phyloP scores from a whole-genome alignment of 371 early-diverging fungal species.

The Capniomyces stellatus region DNA sequence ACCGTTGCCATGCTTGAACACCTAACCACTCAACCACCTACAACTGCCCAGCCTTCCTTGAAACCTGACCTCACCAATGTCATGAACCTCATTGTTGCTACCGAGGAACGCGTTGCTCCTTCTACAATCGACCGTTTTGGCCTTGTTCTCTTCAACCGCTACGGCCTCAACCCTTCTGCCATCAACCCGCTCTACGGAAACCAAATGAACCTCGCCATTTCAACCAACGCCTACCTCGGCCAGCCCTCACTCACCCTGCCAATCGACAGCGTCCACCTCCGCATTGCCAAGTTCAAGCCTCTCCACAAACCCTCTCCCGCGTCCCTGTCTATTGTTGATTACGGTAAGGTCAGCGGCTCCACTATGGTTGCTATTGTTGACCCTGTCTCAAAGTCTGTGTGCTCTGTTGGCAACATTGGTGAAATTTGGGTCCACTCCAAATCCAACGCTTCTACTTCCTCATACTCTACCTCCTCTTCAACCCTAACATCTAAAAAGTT shows the following conservation, averaged over 20 bases:
- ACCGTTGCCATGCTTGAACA: constrained; percentile 58
- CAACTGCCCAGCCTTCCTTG: not conserved
- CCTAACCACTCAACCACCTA: constrained; percentile 18
- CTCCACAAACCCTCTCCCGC: not conserved
- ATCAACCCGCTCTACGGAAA: constrained; percentile 56
- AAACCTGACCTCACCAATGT: constrained; percentile 12
- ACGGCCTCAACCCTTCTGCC: constrained; percentile 28
- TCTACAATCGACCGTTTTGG: constrained; percentile 20
- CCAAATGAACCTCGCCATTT: constrained; percentile 52
- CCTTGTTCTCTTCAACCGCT: constrained; percentile 30
- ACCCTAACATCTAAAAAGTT: constrained; percentile 36
- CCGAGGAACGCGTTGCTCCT: constrained; percentile 40
- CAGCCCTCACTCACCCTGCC: constrained; percentile 42
- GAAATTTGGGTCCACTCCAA: constrained; percentile 62
- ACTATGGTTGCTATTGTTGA: constrained; percentile 73
- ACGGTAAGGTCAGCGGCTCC: constrained; percentile 50
- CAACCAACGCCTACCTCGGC: constrained; percentile 58
- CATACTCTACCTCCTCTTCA: not conserved
- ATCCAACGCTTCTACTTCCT: constrained; percentile 17
- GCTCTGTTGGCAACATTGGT: constrained; percentile 52
- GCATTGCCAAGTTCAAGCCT: constrained; percentile 21
- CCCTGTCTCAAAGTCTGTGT: constrained; percentile 41
- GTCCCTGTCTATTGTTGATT: constrained; percentile 45
- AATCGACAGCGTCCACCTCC: constrained; percentile 39
- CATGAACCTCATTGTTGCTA: constrained; percentile 46